Percentiles rank a stretch among this genome's conserved stretches.
Evolutionary conservation across 179 eudicot species (phyloP).

Genomic region (Gypsophila paniculata): DNA sequence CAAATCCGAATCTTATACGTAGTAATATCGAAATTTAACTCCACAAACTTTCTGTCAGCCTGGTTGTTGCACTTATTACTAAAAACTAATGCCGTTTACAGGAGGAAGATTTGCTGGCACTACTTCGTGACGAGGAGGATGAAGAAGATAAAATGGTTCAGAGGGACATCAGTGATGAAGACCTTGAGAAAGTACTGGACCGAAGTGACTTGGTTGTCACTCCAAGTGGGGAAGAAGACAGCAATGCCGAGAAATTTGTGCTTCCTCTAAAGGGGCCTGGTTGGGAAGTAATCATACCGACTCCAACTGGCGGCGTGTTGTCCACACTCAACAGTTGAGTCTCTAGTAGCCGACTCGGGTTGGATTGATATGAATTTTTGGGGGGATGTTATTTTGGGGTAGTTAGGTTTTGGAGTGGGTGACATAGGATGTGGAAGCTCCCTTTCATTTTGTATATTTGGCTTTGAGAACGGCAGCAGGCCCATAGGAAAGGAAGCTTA

Average conservation of each 20-base stretch:
- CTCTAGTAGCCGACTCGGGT: not conserved
- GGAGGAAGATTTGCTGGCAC: conserved; percentile 85
- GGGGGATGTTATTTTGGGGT: not conserved
- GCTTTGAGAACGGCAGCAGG: conserved; percentile 17
- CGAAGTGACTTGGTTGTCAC: conserved; percentile 58
- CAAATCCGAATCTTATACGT: not conserved
- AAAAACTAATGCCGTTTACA: conserved; percentile 23
- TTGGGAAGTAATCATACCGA: conserved; percentile 91
- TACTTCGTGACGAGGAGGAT: conserved; percentile 71
- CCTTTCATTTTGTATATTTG: conserved; percentile 34
- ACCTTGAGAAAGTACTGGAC: conserved; percentile 67
- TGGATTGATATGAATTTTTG: not conserved
- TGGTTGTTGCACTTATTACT: no score
- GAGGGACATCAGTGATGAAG: conserved; percentile 80
- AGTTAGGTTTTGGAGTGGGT: not conserved
- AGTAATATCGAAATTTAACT: no score
- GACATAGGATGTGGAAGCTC: conserved; percentile 10
- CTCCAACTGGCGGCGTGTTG: conserved; percentile 69
- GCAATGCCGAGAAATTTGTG: conserved; percentile 22
- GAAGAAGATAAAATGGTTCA: conserved; percentile 79
- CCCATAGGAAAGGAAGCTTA: conserved; percentile 35
- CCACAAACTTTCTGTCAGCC: no score
- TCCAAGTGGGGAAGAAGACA: conserved; percentile 29
- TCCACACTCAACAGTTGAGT: conserved; percentile 63
- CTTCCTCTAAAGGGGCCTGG: conserved; percentile 93